phyloP scores from a whole-genome alignment of 805 yeast genomes.

The Maudiozyma turicensis region DNA sequence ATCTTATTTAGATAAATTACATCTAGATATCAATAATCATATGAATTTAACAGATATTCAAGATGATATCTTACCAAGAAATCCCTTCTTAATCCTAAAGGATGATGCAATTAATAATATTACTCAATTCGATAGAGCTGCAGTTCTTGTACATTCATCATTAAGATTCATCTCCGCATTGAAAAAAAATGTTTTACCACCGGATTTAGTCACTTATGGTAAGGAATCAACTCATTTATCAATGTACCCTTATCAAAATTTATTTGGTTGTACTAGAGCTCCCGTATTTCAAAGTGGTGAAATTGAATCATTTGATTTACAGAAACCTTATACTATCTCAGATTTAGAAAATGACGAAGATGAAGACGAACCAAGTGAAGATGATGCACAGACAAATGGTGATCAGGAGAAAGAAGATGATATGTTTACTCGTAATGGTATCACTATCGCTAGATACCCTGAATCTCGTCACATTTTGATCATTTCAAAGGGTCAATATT shows the following conservation, averaged over 20 bases:
- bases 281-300: conserved; percentile 32
- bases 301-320: conserved; percentile 27
- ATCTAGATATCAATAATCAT: conserved; percentile 34
- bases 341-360: conserved; percentile 24
- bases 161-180: conserved; percentile 56
- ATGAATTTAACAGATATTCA: conserved; percentile 49
- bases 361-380: conserved; percentile 1
- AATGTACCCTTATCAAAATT: conserved; percentile 56
- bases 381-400: neutral
- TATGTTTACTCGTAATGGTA: conserved; percentile 37
- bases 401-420: conserved; percentile 7
- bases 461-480: conserved; percentile 66
- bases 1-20: conserved; percentile 45
- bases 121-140: conserved; percentile 57
- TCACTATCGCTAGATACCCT: conserved; percentile 60
- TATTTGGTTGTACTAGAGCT: conserved; percentile 60
- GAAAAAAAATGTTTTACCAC: conserved; percentile 42
- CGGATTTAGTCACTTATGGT: conserved; percentile 33
- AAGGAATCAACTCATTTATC: conserved; percentile 47
- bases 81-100: conserved; percentile 65
- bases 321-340: conserved; percentile 37
- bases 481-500: conserved; percentile 73
- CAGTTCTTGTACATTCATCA: conserved; percentile 55
- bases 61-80: conserved; percentile 64
- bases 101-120: conserved; percentile 63